Conservation (phyloP, 1,284 basidiomycete genomes). For the Chiua sp. region DNA sequence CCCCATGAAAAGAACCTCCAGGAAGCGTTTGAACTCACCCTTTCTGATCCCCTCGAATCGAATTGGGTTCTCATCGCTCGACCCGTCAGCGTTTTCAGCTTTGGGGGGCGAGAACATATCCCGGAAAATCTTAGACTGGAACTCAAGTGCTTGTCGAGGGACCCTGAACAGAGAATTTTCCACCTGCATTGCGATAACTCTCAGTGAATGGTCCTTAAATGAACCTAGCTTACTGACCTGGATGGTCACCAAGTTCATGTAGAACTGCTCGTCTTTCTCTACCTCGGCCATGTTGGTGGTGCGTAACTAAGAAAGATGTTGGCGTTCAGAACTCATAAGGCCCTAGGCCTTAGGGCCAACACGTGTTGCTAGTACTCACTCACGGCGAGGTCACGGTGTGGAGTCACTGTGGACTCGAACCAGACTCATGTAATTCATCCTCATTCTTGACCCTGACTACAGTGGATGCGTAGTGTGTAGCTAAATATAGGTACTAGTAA, state of each 20-base stretch:
- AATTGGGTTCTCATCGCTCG: constrained; percentile 19
- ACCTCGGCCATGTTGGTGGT: constrained; percentile 1
- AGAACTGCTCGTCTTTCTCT: constrained; percentile 16
- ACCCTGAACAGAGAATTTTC: constrained; percentile 28
- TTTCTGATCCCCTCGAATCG: constrained; percentile 20
- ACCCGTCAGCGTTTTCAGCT: constrained; percentile 19
- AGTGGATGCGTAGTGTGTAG: no score
- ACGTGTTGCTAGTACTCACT: no score
- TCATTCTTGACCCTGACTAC: no score
- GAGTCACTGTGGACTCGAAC: no score
- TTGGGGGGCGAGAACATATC: constrained; percentile 30
- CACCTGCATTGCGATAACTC: constrained; percentile 19
- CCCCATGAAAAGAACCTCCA: constrained; percentile 25
- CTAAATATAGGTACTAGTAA: no score
- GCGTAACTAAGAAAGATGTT: no score
- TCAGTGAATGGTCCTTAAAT: background rate
- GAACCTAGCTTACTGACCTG: constrained; percentile 3
- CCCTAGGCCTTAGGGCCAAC: no score
- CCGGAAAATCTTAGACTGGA: constrained; percentile 25
- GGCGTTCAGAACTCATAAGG: no score
- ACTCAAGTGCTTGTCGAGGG: constrained; percentile 21
- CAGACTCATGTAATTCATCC: no score
- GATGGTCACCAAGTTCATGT: constrained; percentile 26
- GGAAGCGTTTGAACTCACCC: constrained; percentile 26
- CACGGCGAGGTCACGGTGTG: no score